Percentiles rank a stretch among this genome's conserved stretches.
These are phyloP conservation scores for Xenosphaeropsis pyriputrescens DNA, from an alignment of 2,329 filamentous ascomycete genomes.

Conservation along the genomic window DNA sequence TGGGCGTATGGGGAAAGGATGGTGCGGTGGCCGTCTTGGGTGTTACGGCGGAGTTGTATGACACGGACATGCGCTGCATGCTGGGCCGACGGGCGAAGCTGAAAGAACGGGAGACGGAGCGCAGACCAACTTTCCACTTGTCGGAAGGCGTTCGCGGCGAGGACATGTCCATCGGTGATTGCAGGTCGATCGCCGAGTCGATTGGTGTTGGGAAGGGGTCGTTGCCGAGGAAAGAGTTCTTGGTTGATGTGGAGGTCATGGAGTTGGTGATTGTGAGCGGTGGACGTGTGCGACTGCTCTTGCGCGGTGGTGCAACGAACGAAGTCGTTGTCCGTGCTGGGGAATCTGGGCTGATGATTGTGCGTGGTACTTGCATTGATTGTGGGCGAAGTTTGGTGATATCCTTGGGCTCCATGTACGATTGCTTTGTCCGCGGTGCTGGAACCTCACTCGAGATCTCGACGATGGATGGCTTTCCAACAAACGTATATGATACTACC, in stretches of 20 bases:
- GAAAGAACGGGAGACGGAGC: slow-evolving; percentile 6
- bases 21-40: too few species aligned
- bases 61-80: slow-evolving; percentile 1
- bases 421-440: too few species aligned
- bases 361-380: too few species aligned
- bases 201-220: slow-evolving; percentile 9
- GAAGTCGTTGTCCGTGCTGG: not conserved
- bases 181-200: too few species aligned
- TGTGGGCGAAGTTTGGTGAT: too few species aligned
- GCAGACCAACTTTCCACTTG: slow-evolving; percentile 2
- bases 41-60: too few species aligned
- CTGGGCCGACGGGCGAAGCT: slow-evolving; percentile 8
- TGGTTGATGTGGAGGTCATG: slow-evolving; percentile 1
- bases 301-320: not conserved
- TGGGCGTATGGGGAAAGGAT: too few species aligned
- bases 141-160: too few species aligned
- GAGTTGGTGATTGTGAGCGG: slow-evolving; percentile 5
- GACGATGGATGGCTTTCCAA: slow-evolving; percentile 41
- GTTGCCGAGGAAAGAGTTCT: slow-evolving; percentile 9
- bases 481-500: slow-evolving; percentile 40
- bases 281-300: not conserved
- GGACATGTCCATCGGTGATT: too few species aligned
- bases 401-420: too few species aligned
- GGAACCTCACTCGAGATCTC: slow-evolving; percentile 13
- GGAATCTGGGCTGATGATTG: too few species aligned